A percentile compares a stretch with the other conserved stretches of the same genome.
These are phyloP conservation scores for Blumeriella jaapii DNA, from an alignment of 2,329 filamentous ascomycete species.

Conservation along the genomic window DNA sequence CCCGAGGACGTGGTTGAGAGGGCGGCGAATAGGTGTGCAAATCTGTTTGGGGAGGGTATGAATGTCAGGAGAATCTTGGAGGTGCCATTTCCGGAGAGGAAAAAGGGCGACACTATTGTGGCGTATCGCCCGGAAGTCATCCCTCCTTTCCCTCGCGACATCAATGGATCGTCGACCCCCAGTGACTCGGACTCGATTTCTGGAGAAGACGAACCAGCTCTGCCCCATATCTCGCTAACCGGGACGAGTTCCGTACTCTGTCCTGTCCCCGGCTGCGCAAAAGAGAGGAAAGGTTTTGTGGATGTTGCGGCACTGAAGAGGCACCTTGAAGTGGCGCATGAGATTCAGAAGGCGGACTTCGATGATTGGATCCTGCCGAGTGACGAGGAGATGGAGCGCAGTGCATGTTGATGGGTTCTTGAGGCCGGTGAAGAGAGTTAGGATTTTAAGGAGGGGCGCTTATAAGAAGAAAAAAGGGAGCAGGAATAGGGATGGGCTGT, in stretches of 20 bases:
- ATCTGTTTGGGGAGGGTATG: constrained; percentile 66
- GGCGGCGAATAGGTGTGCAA: constrained; percentile 61
- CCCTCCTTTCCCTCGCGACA: constrained; percentile 10
- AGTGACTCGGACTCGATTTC: background rate
- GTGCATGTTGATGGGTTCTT: constrained; percentile 61
- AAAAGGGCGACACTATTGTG: constrained; percentile 7
- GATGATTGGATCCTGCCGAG: constrained; percentile 32
- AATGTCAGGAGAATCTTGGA: constrained; percentile 29
- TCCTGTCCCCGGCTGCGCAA: constrained; percentile 28
- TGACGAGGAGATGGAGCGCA: constrained; percentile 37
- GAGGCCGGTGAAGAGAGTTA: constrained; percentile 33
- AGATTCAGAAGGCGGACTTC: constrained; percentile 37
- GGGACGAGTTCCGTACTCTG: constrained; percentile 24
- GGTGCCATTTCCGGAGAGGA: constrained; percentile 7
- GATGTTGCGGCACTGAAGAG: constrained; percentile 28
- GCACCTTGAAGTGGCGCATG: constrained; percentile 37
- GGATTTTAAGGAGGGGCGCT: constrained; percentile 1
- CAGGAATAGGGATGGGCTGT: background rate
- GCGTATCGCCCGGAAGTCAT: constrained; percentile 21
- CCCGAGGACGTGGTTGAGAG: constrained; percentile 51
- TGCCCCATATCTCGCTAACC: no score
- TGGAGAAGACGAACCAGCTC: no score
- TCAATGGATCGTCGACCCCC: background rate
- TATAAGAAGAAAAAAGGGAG: background rate
- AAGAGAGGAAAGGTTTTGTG: constrained; percentile 29